A percentile compares a stretch with the other conserved stretches of the same genome.
phyloP scores from a whole-genome alignment of 2,329 filamentous ascomycete genomes.

The Sporothrix euskadiensis region DNA sequence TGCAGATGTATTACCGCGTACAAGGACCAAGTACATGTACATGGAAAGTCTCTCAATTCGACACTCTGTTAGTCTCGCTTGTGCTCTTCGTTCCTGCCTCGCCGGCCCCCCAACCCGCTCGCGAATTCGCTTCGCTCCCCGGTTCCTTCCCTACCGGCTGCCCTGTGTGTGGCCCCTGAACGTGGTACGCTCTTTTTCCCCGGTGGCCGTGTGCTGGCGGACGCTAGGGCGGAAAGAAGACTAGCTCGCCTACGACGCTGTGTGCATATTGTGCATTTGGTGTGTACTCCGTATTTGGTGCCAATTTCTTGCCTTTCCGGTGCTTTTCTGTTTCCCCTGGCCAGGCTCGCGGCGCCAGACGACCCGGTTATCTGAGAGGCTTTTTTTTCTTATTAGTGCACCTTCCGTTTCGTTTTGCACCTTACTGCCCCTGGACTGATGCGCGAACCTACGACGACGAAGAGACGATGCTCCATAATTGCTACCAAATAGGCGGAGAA shows the following conservation, averaged over 20 bases:
- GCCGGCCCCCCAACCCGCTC: background rate
- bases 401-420: background rate
- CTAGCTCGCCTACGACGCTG: conserved; percentile 4
- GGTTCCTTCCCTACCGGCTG: conserved; percentile 8
- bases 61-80: background rate
- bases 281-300: background rate
- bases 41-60: background rate
- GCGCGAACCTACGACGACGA: background rate
- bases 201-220: background rate
- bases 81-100: background rate
- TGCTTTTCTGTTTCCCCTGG: conserved; percentile 3
- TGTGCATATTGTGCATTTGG: background rate
- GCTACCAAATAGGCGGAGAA: background rate
- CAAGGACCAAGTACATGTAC: too few relatives aligned
- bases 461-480: background rate
- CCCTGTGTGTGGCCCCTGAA: conserved; percentile 11
- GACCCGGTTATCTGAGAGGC: background rate
- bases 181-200: conserved; percentile 9
- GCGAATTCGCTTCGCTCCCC: background rate
- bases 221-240: conserved; percentile 1
- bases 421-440: background rate
- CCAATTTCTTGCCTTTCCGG: background rate
- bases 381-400: conserved; percentile 7
- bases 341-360: background rate
- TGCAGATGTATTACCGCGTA: background rate